Evolutionary conservation across 2,329 filamentous ascomycete species (phyloP).

Genomic region (Alternaria hordeiaustralica): DNA sequence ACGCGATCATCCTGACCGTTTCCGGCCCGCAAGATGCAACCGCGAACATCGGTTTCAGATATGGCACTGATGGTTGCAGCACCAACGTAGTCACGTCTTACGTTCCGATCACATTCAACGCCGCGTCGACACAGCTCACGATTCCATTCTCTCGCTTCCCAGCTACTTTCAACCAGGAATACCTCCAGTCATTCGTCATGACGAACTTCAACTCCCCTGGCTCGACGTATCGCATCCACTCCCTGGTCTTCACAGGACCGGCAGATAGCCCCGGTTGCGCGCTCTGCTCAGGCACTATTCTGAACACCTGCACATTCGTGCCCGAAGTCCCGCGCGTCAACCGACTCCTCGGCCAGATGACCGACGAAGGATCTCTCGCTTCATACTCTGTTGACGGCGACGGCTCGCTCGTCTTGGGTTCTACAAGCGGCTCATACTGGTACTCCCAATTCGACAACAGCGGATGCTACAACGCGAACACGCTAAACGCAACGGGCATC

Average conservation of each 20-base stretch:
- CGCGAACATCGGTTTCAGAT: slow-evolving; percentile 9
- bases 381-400: slow-evolving; percentile 5
- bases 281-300: slow-evolving; percentile 10
- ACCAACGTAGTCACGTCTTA: slow-evolving; percentile 10
- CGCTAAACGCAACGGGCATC: slow-evolving; percentile 3
- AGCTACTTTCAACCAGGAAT: not conserved
- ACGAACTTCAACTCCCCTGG: slow-evolving; percentile 6
- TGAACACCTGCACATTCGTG: slow-evolving; percentile 11
- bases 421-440: slow-evolving; percentile 2
- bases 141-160: slow-evolving; percentile 9
- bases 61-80: slow-evolving; percentile 1
- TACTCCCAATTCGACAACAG: slow-evolving; percentile 4
- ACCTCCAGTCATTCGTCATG: slow-evolving; percentile 7
- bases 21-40: slow-evolving; percentile 9
- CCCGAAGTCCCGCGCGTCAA: slow-evolving; percentile 1
- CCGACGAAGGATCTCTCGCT: slow-evolving; percentile 7
- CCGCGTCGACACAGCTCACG: not conserved
- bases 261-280: slow-evolving; percentile 8
- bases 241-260: slow-evolving; percentile 7
- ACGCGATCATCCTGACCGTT: slow-evolving; percentile 3
- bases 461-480: slow-evolving; percentile 9
- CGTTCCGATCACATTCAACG: slow-evolving; percentile 6
- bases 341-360: slow-evolving; percentile 1
- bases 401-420: slow-evolving; percentile 2
- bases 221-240: slow-evolving; percentile 1